Base-by-base conservation (phyloP, 2,329 filamentous ascomycete genomes). In the Ceratocystis alfenasii region DNA sequence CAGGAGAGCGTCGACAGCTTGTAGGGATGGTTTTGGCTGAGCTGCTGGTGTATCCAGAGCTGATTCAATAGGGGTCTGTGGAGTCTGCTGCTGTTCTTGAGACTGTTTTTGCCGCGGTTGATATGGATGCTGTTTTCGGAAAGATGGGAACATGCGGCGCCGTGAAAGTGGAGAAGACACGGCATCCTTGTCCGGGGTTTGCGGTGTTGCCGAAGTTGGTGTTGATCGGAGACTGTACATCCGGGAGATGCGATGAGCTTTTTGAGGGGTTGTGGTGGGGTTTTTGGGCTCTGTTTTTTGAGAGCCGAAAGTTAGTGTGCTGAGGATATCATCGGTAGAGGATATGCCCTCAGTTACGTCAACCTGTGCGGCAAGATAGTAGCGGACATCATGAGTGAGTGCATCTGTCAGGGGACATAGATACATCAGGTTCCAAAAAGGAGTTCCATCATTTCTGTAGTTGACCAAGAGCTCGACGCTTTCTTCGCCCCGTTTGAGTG, bases 361-460 rank as follows among this genome's bases (percentile, higher is more conserved):
- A 63, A 85, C 78, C 68, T 85, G 81, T 0, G 78, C 82, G 0
- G 81, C 82, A 17, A 86, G 75, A 69, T 80, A 83, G 71, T 80
- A 83, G 0, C 74, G 75, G 1, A 81, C 72, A 6, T 77, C 77
- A 2, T 82, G 82, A 0, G 74, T 66, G 1, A 66, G 69, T 0
- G 73, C 71, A 66, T 83, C 78, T 28, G 77, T 74, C 0, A 86
- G 72, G 0, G 83, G 83, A 60, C 79, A 77, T 1, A 80, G 72
- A 62, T 81, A 83, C 0, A 85, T 73, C 7, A 85, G 71, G 63
- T 84, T 85, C 80, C 80, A 83, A 69, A 82, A 83, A 0, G 80
- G 79, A 25, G 77, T 75, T 7, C 80, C 80, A 60, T 78, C 78
- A 65, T 79, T 78, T 20, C 76, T 75, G 67, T 80, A 79, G 68